phyloP scores from a whole-genome alignment of 2,329 filamentous ascomycete genomes.

The Shiraia sp. region DNA sequence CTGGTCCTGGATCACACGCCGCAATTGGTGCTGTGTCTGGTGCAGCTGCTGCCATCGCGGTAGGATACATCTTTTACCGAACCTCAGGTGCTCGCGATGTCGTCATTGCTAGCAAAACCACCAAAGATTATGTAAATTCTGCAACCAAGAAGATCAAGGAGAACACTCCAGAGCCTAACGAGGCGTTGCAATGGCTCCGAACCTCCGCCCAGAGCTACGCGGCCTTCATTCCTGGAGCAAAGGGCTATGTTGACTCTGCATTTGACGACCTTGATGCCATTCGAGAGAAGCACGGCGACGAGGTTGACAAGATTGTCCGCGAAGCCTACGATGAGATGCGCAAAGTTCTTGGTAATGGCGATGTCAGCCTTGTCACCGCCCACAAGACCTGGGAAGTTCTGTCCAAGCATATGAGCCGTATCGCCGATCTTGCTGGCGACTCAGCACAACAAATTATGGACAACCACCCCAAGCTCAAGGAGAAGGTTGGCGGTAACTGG shows the following conservation, averaged over 20 bases:
- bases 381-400: slow-evolving; percentile 65
- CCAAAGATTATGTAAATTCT: slow-evolving; percentile 63
- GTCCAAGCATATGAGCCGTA: slow-evolving; percentile 62
- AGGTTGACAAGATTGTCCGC: slow-evolving; percentile 69
- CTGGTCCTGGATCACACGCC: slow-evolving; percentile 41
- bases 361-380: slow-evolving; percentile 64
- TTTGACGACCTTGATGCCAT: slow-evolving; percentile 74
- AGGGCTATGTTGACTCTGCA: slow-evolving; percentile 67
- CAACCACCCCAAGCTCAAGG: slow-evolving; percentile 73
- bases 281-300: slow-evolving; percentile 67
- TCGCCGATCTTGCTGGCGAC: slow-evolving; percentile 66
- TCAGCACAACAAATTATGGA: slow-evolving; percentile 67
- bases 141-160: slow-evolving; percentile 65
- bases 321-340: slow-evolving; percentile 71
- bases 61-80: slow-evolving; percentile 58
- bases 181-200: slow-evolving; percentile 68
- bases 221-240: slow-evolving; percentile 71
- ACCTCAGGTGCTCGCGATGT: slow-evolving; percentile 56
- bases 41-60: slow-evolving; percentile 51
- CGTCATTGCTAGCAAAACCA: slow-evolving; percentile 57
- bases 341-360: slow-evolving; percentile 62
- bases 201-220: slow-evolving; percentile 70
- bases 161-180: slow-evolving; percentile 66
- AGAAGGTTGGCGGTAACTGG: slow-evolving; percentile 70
- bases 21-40: slow-evolving; percentile 56